Conservation (phyloP, 768 basidiomycete genomes). For the Phaffia australis region DNA sequence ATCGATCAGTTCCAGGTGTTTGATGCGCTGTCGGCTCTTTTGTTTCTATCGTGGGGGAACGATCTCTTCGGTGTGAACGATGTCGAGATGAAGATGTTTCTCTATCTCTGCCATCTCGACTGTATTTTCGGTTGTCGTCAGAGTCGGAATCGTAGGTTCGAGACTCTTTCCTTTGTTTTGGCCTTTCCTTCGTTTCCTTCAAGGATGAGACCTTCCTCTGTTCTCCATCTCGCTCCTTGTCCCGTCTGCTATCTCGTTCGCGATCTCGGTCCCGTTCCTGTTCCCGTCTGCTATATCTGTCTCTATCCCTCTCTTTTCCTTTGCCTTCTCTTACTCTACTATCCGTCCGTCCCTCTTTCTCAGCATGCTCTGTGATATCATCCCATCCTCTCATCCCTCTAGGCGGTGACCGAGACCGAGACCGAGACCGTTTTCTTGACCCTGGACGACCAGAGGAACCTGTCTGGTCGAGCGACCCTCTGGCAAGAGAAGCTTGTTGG, state of each 20-base stretch:
- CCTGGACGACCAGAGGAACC: too few species aligned
- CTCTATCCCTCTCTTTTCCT: conserved; percentile 28
- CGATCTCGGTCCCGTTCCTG: conserved; percentile 15
- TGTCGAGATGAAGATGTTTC: conserved; percentile 26
- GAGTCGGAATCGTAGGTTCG: not conserved
- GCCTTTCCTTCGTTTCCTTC: not conserved
- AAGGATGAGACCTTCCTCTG: not conserved
- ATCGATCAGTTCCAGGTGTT: not conserved
- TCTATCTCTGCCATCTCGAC: conserved; percentile 19
- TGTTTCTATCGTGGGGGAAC: conserved; percentile 13
- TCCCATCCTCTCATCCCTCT: too few species aligned
- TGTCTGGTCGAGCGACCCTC: conserved; percentile 5
- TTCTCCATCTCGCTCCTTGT: not conserved
- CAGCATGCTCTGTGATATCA: too few species aligned
- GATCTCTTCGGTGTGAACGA: conserved; percentile 26
- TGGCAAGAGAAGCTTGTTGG: conserved; percentile 31
- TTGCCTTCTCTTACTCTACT: not conserved
- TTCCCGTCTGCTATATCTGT: conserved; percentile 25
- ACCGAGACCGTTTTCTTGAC: not conserved
- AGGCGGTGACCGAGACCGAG: not conserved
- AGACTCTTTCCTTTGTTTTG: not conserved
- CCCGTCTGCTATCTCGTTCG: not conserved
- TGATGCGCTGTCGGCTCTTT: conserved; percentile 13
- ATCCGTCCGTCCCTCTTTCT: not conserved
- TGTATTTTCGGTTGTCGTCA: conserved; percentile 23